These are phyloP conservation scores for Scenedesmus sp. DNA, from an alignment of 163 green algal genomes.

Conservation along the genomic window DNA sequence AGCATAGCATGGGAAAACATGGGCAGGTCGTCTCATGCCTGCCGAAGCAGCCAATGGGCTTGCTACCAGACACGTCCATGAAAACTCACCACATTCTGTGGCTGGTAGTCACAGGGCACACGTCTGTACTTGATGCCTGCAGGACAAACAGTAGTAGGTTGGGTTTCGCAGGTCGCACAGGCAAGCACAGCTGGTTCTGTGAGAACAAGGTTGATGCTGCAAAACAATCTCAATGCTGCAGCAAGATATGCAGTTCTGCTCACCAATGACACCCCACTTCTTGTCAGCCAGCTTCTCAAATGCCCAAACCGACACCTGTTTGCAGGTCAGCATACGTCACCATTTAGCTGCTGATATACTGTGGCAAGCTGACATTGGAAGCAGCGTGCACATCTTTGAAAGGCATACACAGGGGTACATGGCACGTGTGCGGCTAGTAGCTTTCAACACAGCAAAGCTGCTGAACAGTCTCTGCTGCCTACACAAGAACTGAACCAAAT, in stretches of 20 bases:
- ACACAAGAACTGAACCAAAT: not conserved
- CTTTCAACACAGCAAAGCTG: not conserved
- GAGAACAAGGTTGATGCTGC: not conserved
- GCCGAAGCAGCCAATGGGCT: not conserved
- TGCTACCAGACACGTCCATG: not conserved
- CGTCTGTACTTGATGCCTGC: constrained; percentile 41
- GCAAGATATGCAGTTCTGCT: not conserved
- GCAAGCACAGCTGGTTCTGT: not conserved
- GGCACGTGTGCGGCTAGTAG: not conserved
- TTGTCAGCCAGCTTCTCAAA: constrained; percentile 67
- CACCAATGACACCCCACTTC: constrained; percentile 72
- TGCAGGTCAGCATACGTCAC: not conserved
- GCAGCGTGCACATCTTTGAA: not conserved
- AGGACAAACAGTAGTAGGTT: not conserved
- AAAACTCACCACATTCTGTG: not conserved
- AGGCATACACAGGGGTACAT: not conserved
- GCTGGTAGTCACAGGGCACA: constrained; percentile 39
- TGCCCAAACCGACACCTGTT: constrained; percentile 37
- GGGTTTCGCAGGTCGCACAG: not conserved
- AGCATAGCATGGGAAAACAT: not conserved
- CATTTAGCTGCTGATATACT: not conserved
- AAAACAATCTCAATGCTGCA: not conserved
- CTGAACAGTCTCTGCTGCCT: not conserved
- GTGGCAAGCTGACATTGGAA: not conserved
- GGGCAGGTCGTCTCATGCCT: not conserved